Evolutionary conservation across 345 rosid genomes (phyloP).

Genomic region (Gossypium raimondii): DNA sequence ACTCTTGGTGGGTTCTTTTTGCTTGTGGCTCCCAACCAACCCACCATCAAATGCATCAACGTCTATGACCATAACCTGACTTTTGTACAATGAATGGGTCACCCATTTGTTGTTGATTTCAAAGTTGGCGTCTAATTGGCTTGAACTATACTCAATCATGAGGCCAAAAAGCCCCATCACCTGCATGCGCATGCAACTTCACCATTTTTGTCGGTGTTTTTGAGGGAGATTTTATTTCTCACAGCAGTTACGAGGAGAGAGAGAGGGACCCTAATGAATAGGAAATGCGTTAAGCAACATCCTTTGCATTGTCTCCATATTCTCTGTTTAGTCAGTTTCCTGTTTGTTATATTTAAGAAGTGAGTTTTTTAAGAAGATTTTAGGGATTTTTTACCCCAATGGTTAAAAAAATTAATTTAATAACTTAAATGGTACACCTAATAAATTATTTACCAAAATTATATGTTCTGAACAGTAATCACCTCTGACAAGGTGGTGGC

Average conservation of each 20-base stretch:
- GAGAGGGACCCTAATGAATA: slow-evolving; percentile 17
- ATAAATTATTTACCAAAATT: too few relatives aligned
- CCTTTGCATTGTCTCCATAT: slow-evolving; percentile 35
- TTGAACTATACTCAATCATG: background rate
- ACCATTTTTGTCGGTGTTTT: background rate
- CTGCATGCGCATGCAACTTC: slow-evolving; percentile 28
- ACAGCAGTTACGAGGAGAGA: slow-evolving; percentile 25
- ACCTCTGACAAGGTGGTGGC: too few relatives aligned
- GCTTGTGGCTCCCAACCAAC: background rate
- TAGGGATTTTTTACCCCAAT: too few relatives aligned
- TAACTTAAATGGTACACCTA: too few relatives aligned
- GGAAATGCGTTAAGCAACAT: slow-evolving; percentile 59
- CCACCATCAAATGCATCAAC: background rate
- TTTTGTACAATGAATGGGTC: slow-evolving; percentile 11
- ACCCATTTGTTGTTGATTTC: slow-evolving; percentile 6
- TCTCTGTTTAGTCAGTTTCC: slow-evolving; percentile 15
- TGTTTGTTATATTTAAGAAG: background rate
- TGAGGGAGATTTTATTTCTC: background rate
- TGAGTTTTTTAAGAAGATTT: background rate
- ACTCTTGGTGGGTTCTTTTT: background rate
- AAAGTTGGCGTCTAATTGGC: background rate
- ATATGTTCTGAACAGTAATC: too few relatives aligned
- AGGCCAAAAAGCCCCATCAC: slow-evolving; percentile 12
- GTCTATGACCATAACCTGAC: slow-evolving; percentile 16
- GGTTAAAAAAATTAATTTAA: too few relatives aligned